These are phyloP conservation scores for Leccinum subgranulosum DNA, from an alignment of 768 basidiomycete species.

Conservation along the genomic window DNA sequence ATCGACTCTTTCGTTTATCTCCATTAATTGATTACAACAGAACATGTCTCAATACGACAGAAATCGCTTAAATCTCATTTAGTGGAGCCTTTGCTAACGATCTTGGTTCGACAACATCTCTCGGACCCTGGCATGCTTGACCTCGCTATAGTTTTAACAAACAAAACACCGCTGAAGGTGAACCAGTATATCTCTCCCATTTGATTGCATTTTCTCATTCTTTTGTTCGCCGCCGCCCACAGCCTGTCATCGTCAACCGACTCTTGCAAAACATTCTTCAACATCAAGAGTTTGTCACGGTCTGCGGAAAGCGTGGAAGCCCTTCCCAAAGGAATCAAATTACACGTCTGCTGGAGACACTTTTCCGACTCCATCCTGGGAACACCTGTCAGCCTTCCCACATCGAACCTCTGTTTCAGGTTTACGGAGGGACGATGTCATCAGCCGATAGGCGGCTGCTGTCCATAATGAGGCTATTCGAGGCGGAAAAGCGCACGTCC, in stretches of 20 bases:
- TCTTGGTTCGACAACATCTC: slow-evolving; percentile 61
- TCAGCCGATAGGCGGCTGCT: slow-evolving; percentile 61
- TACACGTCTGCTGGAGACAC: slow-evolving; percentile 52
- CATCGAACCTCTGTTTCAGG: slow-evolving; percentile 66
- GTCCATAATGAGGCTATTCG: slow-evolving; percentile 76
- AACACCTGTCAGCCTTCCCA: slow-evolving; percentile 84
- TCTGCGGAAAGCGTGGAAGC: slow-evolving; percentile 31
- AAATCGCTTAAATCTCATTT: slow-evolving; percentile 46
- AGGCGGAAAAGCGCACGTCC: slow-evolving; percentile 63
- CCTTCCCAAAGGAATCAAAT: slow-evolving; percentile 42
- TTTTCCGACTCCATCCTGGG: slow-evolving; percentile 74
- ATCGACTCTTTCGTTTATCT: neutral
- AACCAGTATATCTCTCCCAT: slow-evolving; percentile 5
- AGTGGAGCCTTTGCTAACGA: slow-evolving; percentile 68
- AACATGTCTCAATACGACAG: slow-evolving; percentile 8
- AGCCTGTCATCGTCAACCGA: slow-evolving; percentile 73
- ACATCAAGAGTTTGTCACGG: slow-evolving; percentile 56
- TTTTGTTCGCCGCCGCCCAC: neutral
- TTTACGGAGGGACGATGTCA: slow-evolving; percentile 77
- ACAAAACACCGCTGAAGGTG: slow-evolving; percentile 60
- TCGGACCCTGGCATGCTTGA: slow-evolving; percentile 37
- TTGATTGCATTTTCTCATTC: neutral
- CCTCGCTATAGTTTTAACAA: slow-evolving; percentile 42
- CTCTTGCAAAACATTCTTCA: slow-evolving; percentile 74
- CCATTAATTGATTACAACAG: slow-evolving; percentile 7